Conservation (phyloP, 805 yeast species). For the Isabelozyma rhagii region DNA sequence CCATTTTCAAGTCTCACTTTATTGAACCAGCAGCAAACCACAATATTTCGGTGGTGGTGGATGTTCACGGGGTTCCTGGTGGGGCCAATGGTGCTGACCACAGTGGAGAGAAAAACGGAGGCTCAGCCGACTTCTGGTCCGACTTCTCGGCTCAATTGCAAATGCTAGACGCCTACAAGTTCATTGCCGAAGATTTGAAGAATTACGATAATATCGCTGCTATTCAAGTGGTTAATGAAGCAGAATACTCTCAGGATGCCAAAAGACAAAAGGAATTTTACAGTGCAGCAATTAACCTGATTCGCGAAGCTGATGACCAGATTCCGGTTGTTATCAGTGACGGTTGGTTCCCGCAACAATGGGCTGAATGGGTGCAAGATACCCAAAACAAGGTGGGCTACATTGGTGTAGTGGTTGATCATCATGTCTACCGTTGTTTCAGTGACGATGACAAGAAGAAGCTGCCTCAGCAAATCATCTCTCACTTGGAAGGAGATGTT, state of each 20-base stretch:
- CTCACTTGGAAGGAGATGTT: constrained; percentile 50
- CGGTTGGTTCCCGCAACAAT: constrained; percentile 88
- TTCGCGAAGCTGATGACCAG: constrained; percentile 51
- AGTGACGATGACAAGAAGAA: constrained; percentile 69
- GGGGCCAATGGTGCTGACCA: constrained; percentile 90
- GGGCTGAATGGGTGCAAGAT: constrained; percentile 63
- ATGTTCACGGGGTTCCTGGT: constrained; percentile 86
- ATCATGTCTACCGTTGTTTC: constrained; percentile 85
- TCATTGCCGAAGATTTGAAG: constrained; percentile 58
- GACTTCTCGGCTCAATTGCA: constrained; percentile 36
- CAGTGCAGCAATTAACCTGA: constrained; percentile 55
- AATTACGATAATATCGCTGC: constrained; percentile 70
- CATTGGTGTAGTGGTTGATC: constrained; percentile 72
- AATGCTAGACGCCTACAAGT: constrained; percentile 52
- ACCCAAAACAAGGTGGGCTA: constrained; percentile 32
- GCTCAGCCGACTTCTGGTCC: constrained; percentile 65
- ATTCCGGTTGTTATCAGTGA: constrained; percentile 83
- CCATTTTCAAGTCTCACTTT: constrained; percentile 45
- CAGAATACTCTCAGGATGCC: constrained; percentile 56
- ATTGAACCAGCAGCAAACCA: constrained; percentile 58
- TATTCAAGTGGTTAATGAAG: constrained; percentile 82
- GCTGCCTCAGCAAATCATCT: constrained; percentile 59
- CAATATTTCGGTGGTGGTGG: constrained; percentile 74
- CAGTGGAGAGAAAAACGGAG: constrained; percentile 61
- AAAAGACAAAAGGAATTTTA: constrained; percentile 59